Evolutionary conservation across 371 early-diverging fungal genomes (phyloP), one percentile per base, ranked within the genome.

Genomic region (Cokeromyces recurvatus): DNA sequence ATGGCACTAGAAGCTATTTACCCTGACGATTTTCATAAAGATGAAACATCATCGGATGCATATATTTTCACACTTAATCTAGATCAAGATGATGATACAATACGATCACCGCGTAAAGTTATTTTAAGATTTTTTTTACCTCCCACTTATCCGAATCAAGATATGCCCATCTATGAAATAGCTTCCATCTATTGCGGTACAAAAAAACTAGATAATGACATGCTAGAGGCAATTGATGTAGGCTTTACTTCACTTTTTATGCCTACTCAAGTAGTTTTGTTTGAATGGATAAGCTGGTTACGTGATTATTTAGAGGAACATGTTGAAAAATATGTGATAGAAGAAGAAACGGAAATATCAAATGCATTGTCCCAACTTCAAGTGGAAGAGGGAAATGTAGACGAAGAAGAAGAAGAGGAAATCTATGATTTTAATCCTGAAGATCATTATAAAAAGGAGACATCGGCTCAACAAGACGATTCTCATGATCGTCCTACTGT

Each of bases 241-340:
- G 72, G 70, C 15, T 77, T 86, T 35, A 46, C 54, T n/a, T 55
- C 62, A 8, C 54, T 82, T 35, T 92, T 82, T 61, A 73, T 77
- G 17, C 76, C 78, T 1, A 75, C 77, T 1, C 78, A 88, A 43
- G 91, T 90, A 0, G 84, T 87, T 2, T 54, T 91, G 22, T 91
- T 82, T 62, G 69, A 79, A 32, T 92, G 91, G 92, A 67, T 85
- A 3, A 75, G 74, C 16, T 87, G 85, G 83, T 53, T 90, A 24
- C 54, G 74, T 19, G 74, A 71, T 3, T 87, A 79, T 42, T 45
- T 90, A 4, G 77, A 81, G 55, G 42, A 46, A 12, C 43, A 49
- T 32, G 40, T 43, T 0, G 44, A 34, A 17, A 43, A 43, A 15
- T 29, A 42, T n/a, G 22, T 55, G 37, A 14, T 17, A 8, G 12